Evolutionary conservation across 2,329 filamentous ascomycete species (phyloP).

Genomic region (Reticulascus tulasneorum): DNA sequence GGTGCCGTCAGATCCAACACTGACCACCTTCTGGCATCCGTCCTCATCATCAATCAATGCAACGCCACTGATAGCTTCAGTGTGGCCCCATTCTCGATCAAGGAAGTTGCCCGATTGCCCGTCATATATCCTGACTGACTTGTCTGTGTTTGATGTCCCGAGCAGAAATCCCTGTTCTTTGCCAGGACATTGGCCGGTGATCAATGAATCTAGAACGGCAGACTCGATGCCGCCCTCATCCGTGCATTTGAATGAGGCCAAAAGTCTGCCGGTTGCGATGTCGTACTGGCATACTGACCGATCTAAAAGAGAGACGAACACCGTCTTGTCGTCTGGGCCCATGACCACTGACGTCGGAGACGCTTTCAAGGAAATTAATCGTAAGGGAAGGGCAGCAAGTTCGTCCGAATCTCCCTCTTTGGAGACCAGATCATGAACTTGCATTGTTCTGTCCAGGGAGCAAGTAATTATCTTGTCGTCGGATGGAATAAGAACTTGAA

Average conservation of each 20-base stretch:
- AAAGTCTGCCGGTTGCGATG: slow-evolving; percentile 62
- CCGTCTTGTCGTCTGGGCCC: slow-evolving; percentile 54
- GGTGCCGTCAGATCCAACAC: slow-evolving; percentile 74
- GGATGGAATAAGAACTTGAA: slow-evolving; percentile 68
- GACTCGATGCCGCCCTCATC: slow-evolving; percentile 78
- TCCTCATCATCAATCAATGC: slow-evolving; percentile 62
- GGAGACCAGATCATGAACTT: slow-evolving; percentile 73
- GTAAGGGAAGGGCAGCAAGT: slow-evolving; percentile 72
- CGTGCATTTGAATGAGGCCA: slow-evolving; percentile 74
- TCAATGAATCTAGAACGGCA: slow-evolving; percentile 77
- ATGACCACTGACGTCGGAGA: slow-evolving; percentile 82
- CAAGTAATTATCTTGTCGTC: slow-evolving; percentile 76
- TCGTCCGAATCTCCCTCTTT: slow-evolving; percentile 61
- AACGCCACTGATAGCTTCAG: slow-evolving; percentile 85
- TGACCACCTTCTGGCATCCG: slow-evolving; percentile 58
- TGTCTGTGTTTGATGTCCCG: slow-evolving; percentile 91
- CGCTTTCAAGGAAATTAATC: slow-evolving; percentile 77
- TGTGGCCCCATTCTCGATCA: slow-evolving; percentile 91
- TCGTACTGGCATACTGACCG: slow-evolving; percentile 59
- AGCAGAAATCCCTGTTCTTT: slow-evolving; percentile 64
- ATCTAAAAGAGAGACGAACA: slow-evolving; percentile 58
- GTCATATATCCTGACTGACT: slow-evolving; percentile 89
- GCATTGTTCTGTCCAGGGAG: slow-evolving; percentile 81
- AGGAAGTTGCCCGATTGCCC: slow-evolving; percentile 71
- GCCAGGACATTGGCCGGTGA: slow-evolving; percentile 53